Percentiles rank a stretch among this genome's conserved stretches.
Evolutionary conservation across 805 yeast genomes (phyloP).

Genomic region (Candida hispaniensis): DNA sequence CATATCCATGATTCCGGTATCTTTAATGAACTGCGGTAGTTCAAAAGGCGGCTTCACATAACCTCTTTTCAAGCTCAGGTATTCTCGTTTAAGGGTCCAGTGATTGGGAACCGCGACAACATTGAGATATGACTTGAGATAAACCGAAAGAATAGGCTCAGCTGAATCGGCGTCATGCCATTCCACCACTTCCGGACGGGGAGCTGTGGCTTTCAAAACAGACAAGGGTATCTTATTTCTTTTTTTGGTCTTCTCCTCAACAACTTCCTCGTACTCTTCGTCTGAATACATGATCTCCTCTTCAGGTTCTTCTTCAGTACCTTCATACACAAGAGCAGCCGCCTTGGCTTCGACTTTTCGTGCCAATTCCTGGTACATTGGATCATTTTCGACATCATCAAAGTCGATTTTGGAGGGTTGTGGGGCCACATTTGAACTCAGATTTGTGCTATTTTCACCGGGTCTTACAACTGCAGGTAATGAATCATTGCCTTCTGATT

Average conservation of each 20-base stretch:
- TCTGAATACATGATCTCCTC: conserved; percentile 11
- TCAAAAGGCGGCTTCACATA: conserved; percentile 60
- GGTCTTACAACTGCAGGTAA: conserved; percentile 29
- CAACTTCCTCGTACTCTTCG: conserved; percentile 11
- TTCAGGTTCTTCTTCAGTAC: conserved; percentile 23
- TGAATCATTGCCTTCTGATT: too few relatives aligned
- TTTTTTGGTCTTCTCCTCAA: conserved; percentile 34
- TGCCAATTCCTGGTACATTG: too few relatives aligned
- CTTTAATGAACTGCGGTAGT: conserved; percentile 65
- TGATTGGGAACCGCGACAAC: conserved; percentile 69
- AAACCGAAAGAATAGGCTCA: conserved; percentile 58
- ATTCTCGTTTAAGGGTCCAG: conserved; percentile 76
- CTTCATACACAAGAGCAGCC: too few relatives aligned
- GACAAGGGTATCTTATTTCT: conserved; percentile 54
- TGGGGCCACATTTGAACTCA: conserved; percentile 19
- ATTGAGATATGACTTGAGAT: conserved; percentile 55
- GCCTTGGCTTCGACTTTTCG: too few relatives aligned
- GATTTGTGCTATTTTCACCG: conserved; percentile 29
- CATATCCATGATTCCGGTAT: conserved; percentile 83
- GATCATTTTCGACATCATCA: too few relatives aligned
- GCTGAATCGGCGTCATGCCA: conserved; percentile 81
- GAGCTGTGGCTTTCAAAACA: conserved; percentile 48
- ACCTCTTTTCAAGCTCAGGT: conserved; percentile 54
- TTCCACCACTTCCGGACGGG: conserved; percentile 64
- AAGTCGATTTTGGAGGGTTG: too few relatives aligned